Evolutionary conservation across 305 asterid genomes (phyloP).

Genomic region (Fraxinus angustifolia): DNA sequence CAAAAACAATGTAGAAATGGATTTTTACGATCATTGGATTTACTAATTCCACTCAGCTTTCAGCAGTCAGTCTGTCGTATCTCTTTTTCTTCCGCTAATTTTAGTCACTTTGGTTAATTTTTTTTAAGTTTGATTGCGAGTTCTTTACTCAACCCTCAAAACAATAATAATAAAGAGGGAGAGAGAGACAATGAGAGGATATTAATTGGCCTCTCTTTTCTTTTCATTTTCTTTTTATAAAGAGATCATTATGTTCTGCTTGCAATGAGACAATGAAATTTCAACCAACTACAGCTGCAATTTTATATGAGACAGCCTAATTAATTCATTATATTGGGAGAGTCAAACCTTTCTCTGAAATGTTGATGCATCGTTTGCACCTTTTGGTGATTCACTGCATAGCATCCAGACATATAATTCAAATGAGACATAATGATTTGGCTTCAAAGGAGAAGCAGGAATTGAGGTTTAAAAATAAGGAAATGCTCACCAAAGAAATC

Average conservation of each 20-base stretch:
- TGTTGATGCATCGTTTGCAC: slow-evolving; percentile 96
- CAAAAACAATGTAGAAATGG: slow-evolving; percentile 1
- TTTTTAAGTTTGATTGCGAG: background rate
- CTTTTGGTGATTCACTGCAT: slow-evolving; percentile 98
- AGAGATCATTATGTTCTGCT: background rate
- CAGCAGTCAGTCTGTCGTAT: slow-evolving; percentile 16
- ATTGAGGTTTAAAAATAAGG: background rate
- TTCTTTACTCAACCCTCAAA: background rate
- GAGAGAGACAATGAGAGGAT: background rate
- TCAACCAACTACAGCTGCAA: background rate
- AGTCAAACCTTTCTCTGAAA: slow-evolving; percentile 91
- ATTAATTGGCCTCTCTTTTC: too few species aligned
- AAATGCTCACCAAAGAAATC: background rate
- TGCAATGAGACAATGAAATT: slow-evolving; percentile 13
- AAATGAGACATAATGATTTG: slow-evolving; percentile 5
- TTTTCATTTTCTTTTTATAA: background rate
- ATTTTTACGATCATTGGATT: slow-evolving; percentile 5
- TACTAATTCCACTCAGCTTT: slow-evolving; percentile 6
- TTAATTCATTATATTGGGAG: slow-evolving; percentile 19
- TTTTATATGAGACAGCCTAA: background rate
- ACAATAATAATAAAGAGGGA: background rate
- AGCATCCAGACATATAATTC: slow-evolving; percentile 20
- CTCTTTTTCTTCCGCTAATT: slow-evolving; percentile 9
- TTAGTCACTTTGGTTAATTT: background rate
- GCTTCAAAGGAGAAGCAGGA: slow-evolving; percentile 1